Evolutionary conservation across 2,329 filamentous ascomycete species (phyloP).

Genomic region (Ophiostoma novo-ulmi): DNA sequence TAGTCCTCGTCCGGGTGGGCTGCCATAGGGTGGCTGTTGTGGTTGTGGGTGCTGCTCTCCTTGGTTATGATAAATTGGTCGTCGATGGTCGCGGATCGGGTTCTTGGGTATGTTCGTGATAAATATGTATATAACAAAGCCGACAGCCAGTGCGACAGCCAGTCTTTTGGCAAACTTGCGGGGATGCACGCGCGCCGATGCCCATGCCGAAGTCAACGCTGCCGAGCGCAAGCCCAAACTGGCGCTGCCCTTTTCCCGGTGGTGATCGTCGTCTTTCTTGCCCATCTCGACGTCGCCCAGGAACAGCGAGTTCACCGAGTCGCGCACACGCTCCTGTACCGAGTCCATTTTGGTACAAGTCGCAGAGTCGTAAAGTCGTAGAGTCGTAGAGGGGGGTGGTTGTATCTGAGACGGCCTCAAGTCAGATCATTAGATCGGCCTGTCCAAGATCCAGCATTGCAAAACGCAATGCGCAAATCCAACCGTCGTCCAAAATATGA

Average conservation of each 20-base stretch:
- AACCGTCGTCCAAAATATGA: neutral
- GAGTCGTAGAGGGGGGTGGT: too few species aligned
- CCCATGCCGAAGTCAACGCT: conserved; percentile 35
- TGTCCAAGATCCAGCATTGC: neutral
- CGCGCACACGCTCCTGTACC: conserved; percentile 22
- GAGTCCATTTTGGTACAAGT: conserved; percentile 13
- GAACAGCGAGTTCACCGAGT: conserved; percentile 44
- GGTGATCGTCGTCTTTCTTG: conserved; percentile 55
- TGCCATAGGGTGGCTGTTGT: neutral
- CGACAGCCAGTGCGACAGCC: conserved; percentile 42
- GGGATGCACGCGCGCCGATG: conserved; percentile 45
- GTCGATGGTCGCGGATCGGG: conserved; percentile 38
- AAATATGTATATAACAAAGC: conserved; percentile 57
- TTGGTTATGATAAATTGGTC: conserved; percentile 35
- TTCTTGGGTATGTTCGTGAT: conserved; percentile 56
- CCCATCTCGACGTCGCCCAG: conserved; percentile 51
- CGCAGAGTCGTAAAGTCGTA: too few species aligned
- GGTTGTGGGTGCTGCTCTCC: conserved; percentile 18
- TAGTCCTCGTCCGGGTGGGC: neutral
- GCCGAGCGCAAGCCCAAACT: neutral
- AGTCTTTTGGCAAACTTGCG: conserved; percentile 54
- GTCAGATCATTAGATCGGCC: neutral
- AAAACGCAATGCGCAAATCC: neutral
- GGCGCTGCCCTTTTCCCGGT: conserved; percentile 28
- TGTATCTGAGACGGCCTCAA: neutral